Evolutionary conservation across 2,329 filamentous ascomycete species (phyloP).

Genomic region (Botryotinia narcissicola): DNA sequence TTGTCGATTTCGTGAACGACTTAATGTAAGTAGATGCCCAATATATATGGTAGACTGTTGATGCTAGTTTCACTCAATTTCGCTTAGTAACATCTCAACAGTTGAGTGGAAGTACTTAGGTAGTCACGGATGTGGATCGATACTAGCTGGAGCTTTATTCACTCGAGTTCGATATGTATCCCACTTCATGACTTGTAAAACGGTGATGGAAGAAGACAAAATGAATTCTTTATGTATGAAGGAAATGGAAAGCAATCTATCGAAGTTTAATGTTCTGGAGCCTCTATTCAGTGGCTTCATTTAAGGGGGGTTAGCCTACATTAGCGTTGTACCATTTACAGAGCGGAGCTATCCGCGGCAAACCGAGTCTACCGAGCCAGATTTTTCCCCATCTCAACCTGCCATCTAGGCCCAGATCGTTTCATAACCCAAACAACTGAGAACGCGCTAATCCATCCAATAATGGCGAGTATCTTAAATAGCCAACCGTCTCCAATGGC

Average conservation of each 20-base stretch:
- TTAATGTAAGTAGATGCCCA: background rate
- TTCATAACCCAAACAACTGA: slow-evolving; percentile 59
- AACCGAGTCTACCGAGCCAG: slow-evolving; percentile 1
- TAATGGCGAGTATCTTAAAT: slow-evolving; percentile 59
- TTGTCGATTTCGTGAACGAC: background rate
- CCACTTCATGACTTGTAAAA: background rate
- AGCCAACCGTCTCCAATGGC: slow-evolving; percentile 75
- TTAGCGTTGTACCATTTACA: background rate
- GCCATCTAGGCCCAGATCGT: slow-evolving; percentile 61
- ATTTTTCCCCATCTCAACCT: slow-evolving; percentile 56
- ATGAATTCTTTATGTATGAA: background rate
- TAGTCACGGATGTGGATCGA: background rate
- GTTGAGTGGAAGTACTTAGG: background rate
- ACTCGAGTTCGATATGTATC: background rate
- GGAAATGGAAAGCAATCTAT: background rate
- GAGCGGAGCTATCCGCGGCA: background rate
- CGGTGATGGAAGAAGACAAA: background rate
- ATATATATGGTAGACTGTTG: background rate
- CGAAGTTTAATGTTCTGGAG: background rate
- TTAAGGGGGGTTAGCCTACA: fast-evolving
- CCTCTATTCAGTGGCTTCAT: background rate
- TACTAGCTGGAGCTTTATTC: background rate
- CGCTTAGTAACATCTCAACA: background rate
- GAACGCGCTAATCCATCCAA: slow-evolving; percentile 57
- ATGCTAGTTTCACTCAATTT: background rate